Base-by-base conservation (phyloP, 148 eudicot species). In the Spergularia bocconei region DNA sequence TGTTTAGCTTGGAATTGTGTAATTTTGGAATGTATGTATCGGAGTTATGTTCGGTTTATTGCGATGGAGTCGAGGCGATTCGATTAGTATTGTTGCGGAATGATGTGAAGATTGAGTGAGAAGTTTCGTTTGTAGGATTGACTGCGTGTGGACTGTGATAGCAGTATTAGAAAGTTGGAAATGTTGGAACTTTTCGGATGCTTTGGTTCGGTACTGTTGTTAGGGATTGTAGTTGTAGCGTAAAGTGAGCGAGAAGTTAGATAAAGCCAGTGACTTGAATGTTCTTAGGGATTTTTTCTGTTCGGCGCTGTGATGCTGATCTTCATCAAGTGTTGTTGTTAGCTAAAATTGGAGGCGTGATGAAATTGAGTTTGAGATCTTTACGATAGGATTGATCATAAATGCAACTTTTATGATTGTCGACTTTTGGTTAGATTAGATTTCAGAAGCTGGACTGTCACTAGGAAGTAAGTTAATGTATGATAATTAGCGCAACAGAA, bases 61-160 rank as follows among this genome's bases (percentile, higher is more conserved):
- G 67, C 4, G 15, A 63, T 15, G 3, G 66, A 13, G 66, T 62
- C 41, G 44, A 62, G 41, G 12, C 17, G 39, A 62, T 29, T 25
- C 17, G 39, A 29, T 62, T 29, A 21, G 66, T 2, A 8, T 65
- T 65, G 69, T 65, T 39, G 51, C 13, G 0, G 51, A 39, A 38
- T 52, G 39, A 69, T 53, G 57, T 68, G 71, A 50, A 23, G 17
- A 17, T 39, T 9, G 57, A 69, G 69, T 66, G 41, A 39, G 23
- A 69, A 13, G 38, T 53, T 69, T 13, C 17, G n/a, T 65, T 29
- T 50, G 48, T 65, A 29, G 72, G 72, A 33, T 69, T 54, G 72
- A 54, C 72, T 52, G 4, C 52, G 72, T 50, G 59, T 69, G 72
- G 72, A 69, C 60, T 52, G 4, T 52, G 8, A 13, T 52, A 25